A percentile compares a stretch with the other conserved stretches of the same genome.
phyloP scores from a whole-genome alignment of 352 stramenopile genomes.

The Phytophthora sp. region DNA sequence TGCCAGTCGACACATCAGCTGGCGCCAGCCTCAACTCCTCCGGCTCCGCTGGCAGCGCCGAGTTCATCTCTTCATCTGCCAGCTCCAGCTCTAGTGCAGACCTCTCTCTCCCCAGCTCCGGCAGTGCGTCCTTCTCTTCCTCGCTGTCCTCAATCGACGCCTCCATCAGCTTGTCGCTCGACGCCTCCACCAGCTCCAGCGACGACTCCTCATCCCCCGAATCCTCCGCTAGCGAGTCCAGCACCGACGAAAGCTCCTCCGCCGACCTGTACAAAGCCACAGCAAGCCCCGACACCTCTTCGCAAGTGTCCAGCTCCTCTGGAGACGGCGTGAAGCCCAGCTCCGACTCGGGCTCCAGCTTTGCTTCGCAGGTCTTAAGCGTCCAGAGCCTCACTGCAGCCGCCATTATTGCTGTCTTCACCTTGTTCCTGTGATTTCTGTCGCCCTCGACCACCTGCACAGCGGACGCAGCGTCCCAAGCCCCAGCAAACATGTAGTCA shows the following conservation, averaged over 20 bases:
- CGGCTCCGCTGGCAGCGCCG: neutral
- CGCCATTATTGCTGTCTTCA: neutral
- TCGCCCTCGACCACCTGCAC: neutral
- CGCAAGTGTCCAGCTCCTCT: conserved; percentile 4
- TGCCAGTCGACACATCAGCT: neutral
- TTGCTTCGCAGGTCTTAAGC: neutral
- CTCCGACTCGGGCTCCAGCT: conserved; percentile 9
- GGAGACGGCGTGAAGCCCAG: neutral
- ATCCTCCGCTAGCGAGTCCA: neutral
- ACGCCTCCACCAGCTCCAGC: conserved; percentile 4
- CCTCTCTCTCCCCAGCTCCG: conserved; percentile 9
- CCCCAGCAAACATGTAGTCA: neutral
- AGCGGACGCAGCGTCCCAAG: neutral
- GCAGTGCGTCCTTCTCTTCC: conserved; percentile 5
- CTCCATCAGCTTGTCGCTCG: conserved; percentile 8
- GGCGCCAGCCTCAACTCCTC: neutral
- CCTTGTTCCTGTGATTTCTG: conserved; percentile 1
- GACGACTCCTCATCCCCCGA: neutral
- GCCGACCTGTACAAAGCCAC: neutral
- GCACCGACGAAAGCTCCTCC: conserved; percentile 7
- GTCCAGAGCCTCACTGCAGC: neutral
- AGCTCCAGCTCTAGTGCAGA: neutral
- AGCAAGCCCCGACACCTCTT: neutral
- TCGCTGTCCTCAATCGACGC: no score
- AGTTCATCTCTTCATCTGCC: neutral